Evolutionary conservation across 1,139 yeast species (phyloP).

Genomic region (Meyerozyma athensensis): DNA sequence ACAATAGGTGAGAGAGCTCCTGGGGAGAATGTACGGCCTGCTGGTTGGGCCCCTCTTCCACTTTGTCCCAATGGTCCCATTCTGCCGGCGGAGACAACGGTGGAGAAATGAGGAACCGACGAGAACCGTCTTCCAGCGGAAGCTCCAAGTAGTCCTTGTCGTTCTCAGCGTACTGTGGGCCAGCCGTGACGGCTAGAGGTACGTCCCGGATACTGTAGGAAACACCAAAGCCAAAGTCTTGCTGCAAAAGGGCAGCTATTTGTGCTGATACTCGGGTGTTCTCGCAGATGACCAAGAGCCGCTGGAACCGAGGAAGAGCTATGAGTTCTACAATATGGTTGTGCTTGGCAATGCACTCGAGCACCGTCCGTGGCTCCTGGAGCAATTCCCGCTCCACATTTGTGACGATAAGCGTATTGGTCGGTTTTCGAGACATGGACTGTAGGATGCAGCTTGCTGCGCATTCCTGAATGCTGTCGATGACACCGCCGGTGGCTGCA

Average conservation of each 20-base stretch:
- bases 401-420: conserved; percentile 41
- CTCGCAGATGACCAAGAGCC: conserved; percentile 35
- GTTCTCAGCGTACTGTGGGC: background rate
- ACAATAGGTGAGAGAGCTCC: conserved; percentile 38
- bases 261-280: conserved; percentile 17
- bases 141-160: conserved; percentile 33
- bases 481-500: background rate
- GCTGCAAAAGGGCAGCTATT: background rate
- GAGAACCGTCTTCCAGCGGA: conserved; percentile 37
- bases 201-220: conserved; percentile 35
- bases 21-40: conserved; percentile 34
- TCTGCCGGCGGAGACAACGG: conserved; percentile 46
- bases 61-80: conserved; percentile 43
- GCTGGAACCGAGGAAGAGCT: conserved; percentile 29
- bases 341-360: conserved; percentile 22
- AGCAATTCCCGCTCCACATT: conserved; percentile 19
- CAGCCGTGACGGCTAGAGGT: background rate
- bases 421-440: conserved; percentile 16
- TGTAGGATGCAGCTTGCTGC: conserved; percentile 3
- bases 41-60: conserved; percentile 41
- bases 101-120: conserved; percentile 42
- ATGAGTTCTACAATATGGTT: conserved; percentile 31
- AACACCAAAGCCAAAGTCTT: conserved; percentile 10
- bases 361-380: conserved; percentile 23
- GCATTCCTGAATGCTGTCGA: background rate